Evolutionary conservation across 352 stramenopile genomes (phyloP), one percentile per base, ranked within the genome.

Genomic region (Globisporangium paroecandrum): DNA sequence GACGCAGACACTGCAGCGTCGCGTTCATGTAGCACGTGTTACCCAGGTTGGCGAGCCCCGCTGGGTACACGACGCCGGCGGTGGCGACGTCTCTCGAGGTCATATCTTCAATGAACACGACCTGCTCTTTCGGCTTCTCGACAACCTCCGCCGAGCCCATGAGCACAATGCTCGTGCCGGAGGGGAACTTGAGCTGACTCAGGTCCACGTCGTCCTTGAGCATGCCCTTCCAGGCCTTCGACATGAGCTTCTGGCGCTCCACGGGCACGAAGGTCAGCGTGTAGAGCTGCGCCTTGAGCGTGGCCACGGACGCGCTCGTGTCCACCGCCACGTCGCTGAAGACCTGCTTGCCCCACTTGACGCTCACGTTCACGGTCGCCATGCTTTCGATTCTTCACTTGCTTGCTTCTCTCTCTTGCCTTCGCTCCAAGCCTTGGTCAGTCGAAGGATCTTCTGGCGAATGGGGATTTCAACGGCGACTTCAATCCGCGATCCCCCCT

Each of bases 121-220:
- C 79, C 25, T 77, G 79, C 62, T 94, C 81, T 71, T 85, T 86
- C 38, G 93, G 93, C 64, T 92, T 94, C 58, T 85, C 71, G 15
- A 98, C 81, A 8, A 96, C 86, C 58, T 98, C 94, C 8, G 94
- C 93, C 29, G 91, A 98, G 41, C 96, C 96, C 87, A 99, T 98
- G 68, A 99, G 82, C 77, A 97, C 98, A 29, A 98, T 72, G 25
- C 79, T 77, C 13, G 81, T 65, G 62, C 85, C 83, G 58, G 90
- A 76, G 2, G 78, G 68, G 32, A 96, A 72, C 67, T 82, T 89
- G 51, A 93, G 69, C 58, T 72, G 62, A 2, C 71, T 74, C 10
- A 94, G 76, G 62, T 92, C 77, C 29, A 75, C 79, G 67, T 96
- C 88, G 68, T 94, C 88, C 72, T 96, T 96, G 38, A 96, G 81